phyloP scores from a whole-genome alignment of 1,284 basidiomycete species.

The Papiliotrema flavescens region DNA sequence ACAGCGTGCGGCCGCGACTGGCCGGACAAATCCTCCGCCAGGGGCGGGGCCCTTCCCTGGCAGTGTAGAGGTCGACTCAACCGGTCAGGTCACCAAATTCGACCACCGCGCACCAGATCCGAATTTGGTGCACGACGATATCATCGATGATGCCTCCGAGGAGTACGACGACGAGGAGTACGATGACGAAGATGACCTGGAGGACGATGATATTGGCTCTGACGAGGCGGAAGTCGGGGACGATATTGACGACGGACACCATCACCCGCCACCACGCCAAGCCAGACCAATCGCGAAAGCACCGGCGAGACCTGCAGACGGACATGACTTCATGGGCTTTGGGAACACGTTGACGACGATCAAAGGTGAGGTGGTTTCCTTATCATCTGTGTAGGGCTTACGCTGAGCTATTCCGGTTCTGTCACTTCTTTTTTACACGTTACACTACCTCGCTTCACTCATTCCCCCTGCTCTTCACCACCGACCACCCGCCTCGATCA shows the following conservation, averaged over 20 bases:
- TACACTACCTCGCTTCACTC: constrained; percentile 11
- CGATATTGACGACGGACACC: constrained; percentile 57
- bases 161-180: constrained; percentile 45
- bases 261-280: constrained; percentile 36
- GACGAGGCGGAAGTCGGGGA: constrained; percentile 65
- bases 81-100: constrained; percentile 72
- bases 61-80: constrained; percentile 90
- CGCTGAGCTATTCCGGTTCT: constrained; percentile 34
- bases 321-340: constrained; percentile 70
- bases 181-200: constrained; percentile 47
- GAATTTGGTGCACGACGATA: constrained; percentile 47
- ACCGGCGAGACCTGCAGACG: constrained; percentile 41
- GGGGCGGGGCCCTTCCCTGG: constrained; percentile 98
- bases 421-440: constrained; percentile 7
- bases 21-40: constrained; percentile 80
- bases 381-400: constrained; percentile 19
- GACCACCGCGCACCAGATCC: constrained; percentile 53
- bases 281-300: constrained; percentile 34
- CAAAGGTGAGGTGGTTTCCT: constrained; percentile 60
- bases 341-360: constrained; percentile 76
- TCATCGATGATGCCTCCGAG: constrained; percentile 35
- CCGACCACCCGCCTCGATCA: constrained; percentile 5
- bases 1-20: constrained; percentile 84
- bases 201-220: constrained; percentile 53
- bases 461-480: constrained; percentile 7